A percentile compares a stretch with the other conserved stretches of the same genome.
Conservation (phyloP, 352 stramenopile species). For the Phytophthora chlamydospora region DNA sequence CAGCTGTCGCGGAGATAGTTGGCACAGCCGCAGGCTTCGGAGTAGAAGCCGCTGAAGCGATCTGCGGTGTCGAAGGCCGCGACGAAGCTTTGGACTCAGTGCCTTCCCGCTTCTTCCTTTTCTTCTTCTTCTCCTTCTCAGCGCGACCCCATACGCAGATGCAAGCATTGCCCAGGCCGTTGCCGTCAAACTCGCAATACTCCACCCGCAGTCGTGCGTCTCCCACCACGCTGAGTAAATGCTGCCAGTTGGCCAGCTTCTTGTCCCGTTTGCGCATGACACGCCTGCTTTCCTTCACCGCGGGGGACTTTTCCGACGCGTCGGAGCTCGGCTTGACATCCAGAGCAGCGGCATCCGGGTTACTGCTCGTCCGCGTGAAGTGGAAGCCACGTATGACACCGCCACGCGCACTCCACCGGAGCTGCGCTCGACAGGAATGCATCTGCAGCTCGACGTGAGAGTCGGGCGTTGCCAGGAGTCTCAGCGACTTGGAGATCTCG, state of each 20-base stretch:
- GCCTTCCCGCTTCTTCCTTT: constrained; percentile 14
- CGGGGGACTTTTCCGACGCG: constrained; percentile 3
- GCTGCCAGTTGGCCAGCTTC: constrained; percentile 59
- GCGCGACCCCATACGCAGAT: constrained; percentile 57
- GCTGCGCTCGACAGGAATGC: constrained; percentile 45
- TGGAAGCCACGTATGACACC: constrained; percentile 74
- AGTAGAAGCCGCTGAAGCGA: constrained; percentile 12
- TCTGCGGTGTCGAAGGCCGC: constrained; percentile 3
- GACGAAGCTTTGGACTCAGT: not conserved
- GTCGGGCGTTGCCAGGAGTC: constrained; percentile 57
- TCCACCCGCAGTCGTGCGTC: constrained; percentile 55
- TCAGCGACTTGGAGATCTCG: constrained; percentile 51
- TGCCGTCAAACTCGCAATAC: constrained; percentile 77
- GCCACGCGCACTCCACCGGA: constrained; percentile 63
- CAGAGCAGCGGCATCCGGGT: constrained; percentile 10
- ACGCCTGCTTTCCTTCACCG: constrained; percentile 28
- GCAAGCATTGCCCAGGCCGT: constrained; percentile 67
- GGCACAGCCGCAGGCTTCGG: not conserved
- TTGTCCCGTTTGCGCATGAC: constrained; percentile 16
- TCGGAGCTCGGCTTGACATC: constrained; percentile 29
- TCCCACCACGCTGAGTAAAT: constrained; percentile 55
- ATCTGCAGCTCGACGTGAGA: constrained; percentile 78
- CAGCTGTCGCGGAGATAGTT: not conserved
- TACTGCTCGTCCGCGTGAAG: constrained; percentile 46
- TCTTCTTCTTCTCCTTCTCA: constrained; percentile 33